A percentile compares a stretch with the other conserved stretches of the same genome.
Evolutionary conservation across 495 filamentous ascomycete genomes (phyloP).

Genomic region (Filosporella fistucella): DNA sequence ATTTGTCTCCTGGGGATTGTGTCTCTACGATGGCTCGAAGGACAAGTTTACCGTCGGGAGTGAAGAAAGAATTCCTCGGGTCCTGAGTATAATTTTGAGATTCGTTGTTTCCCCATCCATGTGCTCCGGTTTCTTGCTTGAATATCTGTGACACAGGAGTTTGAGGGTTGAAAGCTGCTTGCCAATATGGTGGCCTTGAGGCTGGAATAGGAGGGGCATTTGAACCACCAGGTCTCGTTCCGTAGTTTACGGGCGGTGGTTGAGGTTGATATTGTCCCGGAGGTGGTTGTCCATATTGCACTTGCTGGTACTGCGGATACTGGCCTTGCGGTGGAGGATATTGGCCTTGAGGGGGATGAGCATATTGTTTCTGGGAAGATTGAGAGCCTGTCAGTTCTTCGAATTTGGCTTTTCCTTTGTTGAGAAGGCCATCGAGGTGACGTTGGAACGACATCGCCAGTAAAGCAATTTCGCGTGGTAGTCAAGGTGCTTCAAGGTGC

Average conservation of each 20-base stretch:
- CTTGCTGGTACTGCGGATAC: conserved; percentile 4
- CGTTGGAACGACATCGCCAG: conserved; percentile 20
- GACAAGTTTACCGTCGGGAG: conserved; percentile 31
- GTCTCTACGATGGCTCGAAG: conserved; percentile 30
- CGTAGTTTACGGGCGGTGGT: conserved; percentile 1
- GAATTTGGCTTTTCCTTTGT: conserved; percentile 20
- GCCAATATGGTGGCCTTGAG: conserved; percentile 26
- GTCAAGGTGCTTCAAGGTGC: too few species aligned
- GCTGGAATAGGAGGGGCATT: not conserved
- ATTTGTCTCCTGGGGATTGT: conserved; percentile 25
- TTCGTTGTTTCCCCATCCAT: conserved; percentile 44
- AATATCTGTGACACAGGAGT: conserved; percentile 31
- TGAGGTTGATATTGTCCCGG: not conserved
- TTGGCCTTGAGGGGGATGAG: not conserved
- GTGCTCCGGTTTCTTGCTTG: conserved; percentile 34
- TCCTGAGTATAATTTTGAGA: conserved; percentile 35
- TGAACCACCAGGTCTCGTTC: not conserved
- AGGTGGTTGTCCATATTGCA: not conserved
- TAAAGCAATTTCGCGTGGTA: too few species aligned
- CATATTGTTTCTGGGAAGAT: not conserved
- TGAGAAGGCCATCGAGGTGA: conserved; percentile 12
- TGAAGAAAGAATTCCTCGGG: conserved; percentile 34
- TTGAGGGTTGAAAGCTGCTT: conserved; percentile 27
- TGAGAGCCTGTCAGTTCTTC: conserved; percentile 18
- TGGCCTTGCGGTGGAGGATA: conserved; percentile 11